Conservation (phyloP, 179 eudicot genomes). For the Carnegiea gigantea region DNA sequence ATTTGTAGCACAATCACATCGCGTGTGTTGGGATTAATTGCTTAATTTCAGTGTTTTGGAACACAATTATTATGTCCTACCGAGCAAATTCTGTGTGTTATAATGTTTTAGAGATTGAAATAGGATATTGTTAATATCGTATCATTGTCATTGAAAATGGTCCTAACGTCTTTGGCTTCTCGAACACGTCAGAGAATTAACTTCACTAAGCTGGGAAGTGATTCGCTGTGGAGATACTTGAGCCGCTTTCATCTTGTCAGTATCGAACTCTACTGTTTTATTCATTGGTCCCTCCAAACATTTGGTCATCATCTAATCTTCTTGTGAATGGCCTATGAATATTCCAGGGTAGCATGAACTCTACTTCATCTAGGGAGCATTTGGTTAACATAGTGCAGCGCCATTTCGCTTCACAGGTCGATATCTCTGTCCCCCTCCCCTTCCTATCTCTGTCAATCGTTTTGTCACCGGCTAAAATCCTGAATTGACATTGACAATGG, state of each 20-base stretch:
- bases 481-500: constrained; percentile 7
- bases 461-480: not conserved
- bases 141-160: constrained; percentile 4
- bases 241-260: constrained; percentile 77
- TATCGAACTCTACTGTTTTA: constrained; percentile 11
- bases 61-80: constrained; percentile 12
- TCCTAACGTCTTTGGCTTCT: constrained; percentile 20
- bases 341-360: constrained; percentile 53
- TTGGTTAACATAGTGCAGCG: constrained; percentile 63
- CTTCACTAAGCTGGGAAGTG: constrained; percentile 71
- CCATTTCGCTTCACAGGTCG: constrained; percentile 77
- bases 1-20: constrained; percentile 8
- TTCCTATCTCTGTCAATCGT: not conserved
- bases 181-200: constrained; percentile 54
- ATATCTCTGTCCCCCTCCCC: not conserved
- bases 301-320: not conserved
- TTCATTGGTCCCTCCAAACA: not conserved
- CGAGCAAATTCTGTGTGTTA: not conserved
- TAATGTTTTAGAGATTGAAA: not conserved
- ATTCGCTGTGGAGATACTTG: constrained; percentile 84
- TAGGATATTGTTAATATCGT: not conserved
- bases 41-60: constrained; percentile 8
- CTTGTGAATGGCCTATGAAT: not conserved
- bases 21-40: not conserved
- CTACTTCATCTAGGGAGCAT: constrained; percentile 62